Conservation (phyloP, 75 land plant genomes). For the Azolla pinnata region DNA sequence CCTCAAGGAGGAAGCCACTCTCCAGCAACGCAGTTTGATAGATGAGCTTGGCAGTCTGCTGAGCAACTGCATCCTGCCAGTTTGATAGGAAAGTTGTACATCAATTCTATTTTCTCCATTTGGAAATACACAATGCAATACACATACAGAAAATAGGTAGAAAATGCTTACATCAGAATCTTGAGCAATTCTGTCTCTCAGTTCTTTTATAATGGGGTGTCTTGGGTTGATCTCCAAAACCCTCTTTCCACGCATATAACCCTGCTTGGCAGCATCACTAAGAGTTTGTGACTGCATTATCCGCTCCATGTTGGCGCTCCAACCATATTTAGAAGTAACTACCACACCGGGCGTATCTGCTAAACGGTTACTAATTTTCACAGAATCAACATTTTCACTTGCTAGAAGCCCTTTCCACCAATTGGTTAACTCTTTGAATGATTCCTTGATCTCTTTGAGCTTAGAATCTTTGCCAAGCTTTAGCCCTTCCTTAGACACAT, state of each 20-base stretch:
- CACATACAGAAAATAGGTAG: too few relatives aligned
- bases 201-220: slow-evolving; percentile 91
- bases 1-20: slow-evolving; percentile 70
- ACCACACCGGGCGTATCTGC: slow-evolving; percentile 89
- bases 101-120: neutral
- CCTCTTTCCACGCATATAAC: slow-evolving; percentile 89
- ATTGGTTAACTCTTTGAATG: slow-evolving; percentile 78
- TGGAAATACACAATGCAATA: neutral
- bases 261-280: slow-evolving; percentile 68
- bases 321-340: slow-evolving; percentile 92
- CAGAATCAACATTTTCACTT: slow-evolving; percentile 75
- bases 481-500: slow-evolving; percentile 94
- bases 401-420: slow-evolving; percentile 92
- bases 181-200: slow-evolving; percentile 50
- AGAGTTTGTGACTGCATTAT: slow-evolving; percentile 92
- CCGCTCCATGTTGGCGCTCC: slow-evolving; percentile 99
- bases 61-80: slow-evolving; percentile 52
- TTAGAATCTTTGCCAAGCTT: slow-evolving; percentile 88
- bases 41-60: slow-evolving; percentile 69
- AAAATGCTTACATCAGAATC: slow-evolving; percentile 60
- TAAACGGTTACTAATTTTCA: slow-evolving; percentile 78
- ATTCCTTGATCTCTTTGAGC: slow-evolving; percentile 67
- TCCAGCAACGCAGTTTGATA: slow-evolving; percentile 94
- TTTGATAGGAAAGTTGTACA: neutral
- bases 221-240: slow-evolving; percentile 95